Conservation (phyloP, 495 filamentous ascomycete genomes). For the Podospora appendiculata region DNA sequence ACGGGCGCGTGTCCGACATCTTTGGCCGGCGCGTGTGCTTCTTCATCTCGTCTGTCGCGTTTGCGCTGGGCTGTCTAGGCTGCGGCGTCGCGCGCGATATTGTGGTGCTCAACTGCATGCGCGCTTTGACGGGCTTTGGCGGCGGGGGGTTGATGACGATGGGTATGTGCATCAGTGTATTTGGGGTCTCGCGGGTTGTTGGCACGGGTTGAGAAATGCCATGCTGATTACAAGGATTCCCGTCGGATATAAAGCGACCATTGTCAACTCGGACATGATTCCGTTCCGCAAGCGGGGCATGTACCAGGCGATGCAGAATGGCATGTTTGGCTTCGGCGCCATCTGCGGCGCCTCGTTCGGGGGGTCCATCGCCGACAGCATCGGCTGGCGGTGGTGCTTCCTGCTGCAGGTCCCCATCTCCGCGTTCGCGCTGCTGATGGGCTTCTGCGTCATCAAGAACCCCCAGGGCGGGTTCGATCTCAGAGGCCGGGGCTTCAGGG, state of each 20-base stretch:
- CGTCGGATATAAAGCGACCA: slow-evolving; percentile 49
- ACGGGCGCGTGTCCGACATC: slow-evolving; percentile 41
- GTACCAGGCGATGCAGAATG: slow-evolving; percentile 59
- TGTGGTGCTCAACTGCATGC: slow-evolving; percentile 35
- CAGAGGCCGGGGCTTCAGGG: slow-evolving; percentile 14
- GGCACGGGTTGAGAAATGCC: too few relatives aligned
- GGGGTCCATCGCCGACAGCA: slow-evolving; percentile 39
- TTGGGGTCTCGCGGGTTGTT: too few relatives aligned
- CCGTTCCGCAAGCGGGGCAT: slow-evolving; percentile 55
- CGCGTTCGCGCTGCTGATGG: slow-evolving; percentile 43
- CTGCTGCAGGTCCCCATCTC: slow-evolving; percentile 46
- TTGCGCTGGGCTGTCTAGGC: slow-evolving; percentile 38
- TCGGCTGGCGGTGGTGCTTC: slow-evolving; percentile 47
- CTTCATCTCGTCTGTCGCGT: slow-evolving; percentile 39
- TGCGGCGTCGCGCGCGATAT: slow-evolving; percentile 37
- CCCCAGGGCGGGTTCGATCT: slow-evolving; percentile 17
- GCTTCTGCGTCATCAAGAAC: slow-evolving; percentile 45
- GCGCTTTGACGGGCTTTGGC: slow-evolving; percentile 47
- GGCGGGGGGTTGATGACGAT: slow-evolving; percentile 56
- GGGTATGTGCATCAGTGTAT: slow-evolving; percentile 28
- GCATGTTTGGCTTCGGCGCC: slow-evolving; percentile 49
- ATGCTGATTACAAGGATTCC: slow-evolving; percentile 4
- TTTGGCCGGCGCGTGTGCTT: slow-evolving; percentile 46
- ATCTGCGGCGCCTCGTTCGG: slow-evolving; percentile 42
- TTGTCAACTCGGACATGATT: slow-evolving; percentile 60